Base-by-base conservation (phyloP, 2,329 filamentous ascomycete species). In the Colletotrichum melonis region DNA sequence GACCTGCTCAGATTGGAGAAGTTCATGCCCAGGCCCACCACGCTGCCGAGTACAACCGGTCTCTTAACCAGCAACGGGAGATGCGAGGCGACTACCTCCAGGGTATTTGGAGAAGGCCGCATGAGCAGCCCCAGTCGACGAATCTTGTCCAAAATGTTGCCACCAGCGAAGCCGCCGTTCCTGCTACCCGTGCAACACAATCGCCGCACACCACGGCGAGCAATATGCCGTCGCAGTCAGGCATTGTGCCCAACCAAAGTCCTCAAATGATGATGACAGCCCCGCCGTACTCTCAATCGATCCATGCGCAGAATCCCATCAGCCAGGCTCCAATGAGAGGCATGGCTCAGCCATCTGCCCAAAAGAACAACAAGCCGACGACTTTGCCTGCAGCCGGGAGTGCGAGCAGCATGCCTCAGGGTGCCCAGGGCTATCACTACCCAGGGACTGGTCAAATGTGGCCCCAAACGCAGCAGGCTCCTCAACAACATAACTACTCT, bases 41-140 rank as follows among this genome's bases (percentile, higher is more conserved):
- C 75, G 93, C 96, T 22, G 94, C 95, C 71, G 96, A 98, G 77
- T 97, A 93, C 85, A 98, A 96, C 85, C 95, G 97, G 78, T 89
- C 90, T 59, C 87, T 98, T 64, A 95, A 93, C 78, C 90, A 93
- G 77, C 93, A 95, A 81, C 92, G 96, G 72, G 91, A 91, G 52
- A 92, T 93, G 83, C 93, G 97, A 72, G 90, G 88, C 72, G 92
- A 95, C 72, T 97, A 95, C 77, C 87, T 97, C 76, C 92, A 96
- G 67, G 92, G 91, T 68, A 89, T 95, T 76, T 98, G 95, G 93
- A 90, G 93, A 76, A 90, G 93, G 74, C 92, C 94, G 12, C 95
- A 97, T 76, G 95, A 98, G 80, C 91, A 93, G 72, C 92, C 94
- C 30, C 81, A 84, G 68, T 84, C 86, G 64, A 86, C 85, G 46